These are phyloP conservation scores for Sarocladiaceae sp. DNA, from an alignment of 2,329 filamentous ascomycete species.

Conservation along the genomic window DNA sequence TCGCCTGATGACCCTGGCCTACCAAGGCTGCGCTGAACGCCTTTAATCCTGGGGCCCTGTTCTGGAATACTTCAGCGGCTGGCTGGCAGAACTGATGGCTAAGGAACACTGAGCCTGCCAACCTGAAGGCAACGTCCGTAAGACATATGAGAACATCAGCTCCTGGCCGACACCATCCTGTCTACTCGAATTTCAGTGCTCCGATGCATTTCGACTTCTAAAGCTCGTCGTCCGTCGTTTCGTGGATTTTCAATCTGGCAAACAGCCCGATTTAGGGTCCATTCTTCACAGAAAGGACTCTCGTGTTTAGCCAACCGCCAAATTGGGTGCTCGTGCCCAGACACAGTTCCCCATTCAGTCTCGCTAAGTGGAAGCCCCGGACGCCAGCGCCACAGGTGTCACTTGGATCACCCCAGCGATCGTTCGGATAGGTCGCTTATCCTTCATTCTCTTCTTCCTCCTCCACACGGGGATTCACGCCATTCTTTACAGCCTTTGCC, in stretches of 20 bases:
- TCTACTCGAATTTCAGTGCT: no score
- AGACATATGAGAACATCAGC: no score
- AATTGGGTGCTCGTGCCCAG: conserved; percentile 1
- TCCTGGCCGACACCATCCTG: no score
- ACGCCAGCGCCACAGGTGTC: conserved; percentile 1
- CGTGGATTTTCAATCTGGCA: no score
- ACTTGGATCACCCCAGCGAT: conserved; percentile 3
- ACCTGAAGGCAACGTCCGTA: no score
- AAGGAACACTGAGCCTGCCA: no score
- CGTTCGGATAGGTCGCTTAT: conserved; percentile 5
- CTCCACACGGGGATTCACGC: conserved; percentile 2
- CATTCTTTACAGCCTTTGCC: neutral
- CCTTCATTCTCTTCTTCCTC: conserved; percentile 2
- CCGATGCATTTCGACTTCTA: no score
- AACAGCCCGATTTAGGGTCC: neutral
- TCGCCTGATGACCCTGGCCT: neutral
- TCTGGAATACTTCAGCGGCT: neutral
- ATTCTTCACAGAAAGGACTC: neutral
- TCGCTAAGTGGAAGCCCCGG: conserved; percentile 7
- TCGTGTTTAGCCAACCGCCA: neutral
- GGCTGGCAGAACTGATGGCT: neutral
- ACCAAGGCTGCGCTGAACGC: neutral
- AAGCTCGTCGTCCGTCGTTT: no score
- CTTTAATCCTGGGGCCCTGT: neutral
- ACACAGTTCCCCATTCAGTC: neutral